Percentiles rank a stretch among this genome's conserved stretches.
Evolutionary conservation across 805 yeast genomes (phyloP).

Genomic region (Schwanniomyces occidentalis): DNA sequence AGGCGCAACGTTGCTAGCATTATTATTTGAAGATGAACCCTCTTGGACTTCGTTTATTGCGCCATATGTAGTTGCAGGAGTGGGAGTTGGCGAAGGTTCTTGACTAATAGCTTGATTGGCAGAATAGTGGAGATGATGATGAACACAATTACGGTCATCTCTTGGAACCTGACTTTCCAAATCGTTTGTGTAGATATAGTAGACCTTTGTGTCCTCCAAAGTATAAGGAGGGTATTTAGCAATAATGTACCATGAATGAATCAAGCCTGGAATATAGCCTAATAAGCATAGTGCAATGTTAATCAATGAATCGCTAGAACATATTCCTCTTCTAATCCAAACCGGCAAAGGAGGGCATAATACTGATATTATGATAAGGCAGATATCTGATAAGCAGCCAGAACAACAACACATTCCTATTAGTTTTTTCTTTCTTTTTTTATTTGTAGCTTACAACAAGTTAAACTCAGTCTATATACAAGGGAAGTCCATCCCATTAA

Average conservation of each 20-base stretch:
- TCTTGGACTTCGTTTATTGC: constrained; percentile 11
- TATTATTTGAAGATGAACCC: constrained; percentile 9
- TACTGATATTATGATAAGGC: constrained; percentile 59
- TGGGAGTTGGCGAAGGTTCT: constrained; percentile 9
- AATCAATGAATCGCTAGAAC: constrained; percentile 51
- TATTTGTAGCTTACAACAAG: background rate
- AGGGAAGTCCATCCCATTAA: too few species aligned
- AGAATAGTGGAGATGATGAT: constrained; percentile 24
- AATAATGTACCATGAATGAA: constrained; percentile 51
- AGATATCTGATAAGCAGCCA: constrained; percentile 49
- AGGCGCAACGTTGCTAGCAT: constrained; percentile 19
- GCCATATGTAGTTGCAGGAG: constrained; percentile 11
- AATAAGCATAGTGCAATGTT: constrained; percentile 44
- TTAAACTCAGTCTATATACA: too few species aligned
- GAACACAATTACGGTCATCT: constrained; percentile 7
- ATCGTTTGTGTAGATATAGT: constrained; percentile 36
- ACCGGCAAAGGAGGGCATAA: constrained; percentile 78
- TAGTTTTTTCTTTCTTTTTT: background rate
- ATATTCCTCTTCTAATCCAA: constrained; percentile 61
- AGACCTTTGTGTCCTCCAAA: constrained; percentile 27
- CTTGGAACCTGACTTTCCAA: constrained; percentile 27
- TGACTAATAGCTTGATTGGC: constrained; percentile 5
- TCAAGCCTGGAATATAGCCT: constrained; percentile 52
- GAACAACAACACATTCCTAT: constrained; percentile 15
- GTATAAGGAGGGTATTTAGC: constrained; percentile 46